These are phyloP conservation scores for Sclerotiophoma versabilis DNA, from an alignment of 2,329 filamentous ascomycete genomes.

Conservation along the genomic window DNA sequence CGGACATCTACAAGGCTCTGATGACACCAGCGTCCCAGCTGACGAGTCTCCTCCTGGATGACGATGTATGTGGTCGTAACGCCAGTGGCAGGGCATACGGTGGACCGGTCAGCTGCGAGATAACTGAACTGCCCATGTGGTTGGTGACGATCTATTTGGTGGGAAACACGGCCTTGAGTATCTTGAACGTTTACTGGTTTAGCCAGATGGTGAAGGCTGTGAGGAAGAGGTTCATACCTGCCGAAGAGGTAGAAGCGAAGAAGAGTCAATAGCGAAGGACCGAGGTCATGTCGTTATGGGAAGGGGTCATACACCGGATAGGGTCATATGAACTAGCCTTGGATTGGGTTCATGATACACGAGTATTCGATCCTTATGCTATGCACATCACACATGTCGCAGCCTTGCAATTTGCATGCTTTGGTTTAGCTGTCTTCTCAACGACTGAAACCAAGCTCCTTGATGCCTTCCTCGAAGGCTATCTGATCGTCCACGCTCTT, in stretches of 20 bases:
- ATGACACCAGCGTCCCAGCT: constrained; percentile 26
- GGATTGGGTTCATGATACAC: too few relatives aligned
- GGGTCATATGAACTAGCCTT: not conserved
- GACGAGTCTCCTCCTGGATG: constrained; percentile 29
- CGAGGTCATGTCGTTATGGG: not conserved
- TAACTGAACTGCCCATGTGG: constrained; percentile 67
- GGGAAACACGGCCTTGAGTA: constrained; percentile 75
- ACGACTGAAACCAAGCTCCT: constrained; percentile 33
- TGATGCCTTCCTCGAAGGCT: constrained; percentile 40
- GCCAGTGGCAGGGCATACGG: constrained; percentile 36
- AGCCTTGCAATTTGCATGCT: not conserved
- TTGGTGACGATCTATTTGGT: constrained; percentile 71
- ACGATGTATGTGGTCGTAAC: constrained; percentile 57
- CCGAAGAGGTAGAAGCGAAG: constrained; percentile 25
- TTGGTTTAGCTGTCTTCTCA: constrained; percentile 8
- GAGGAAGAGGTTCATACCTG: constrained; percentile 72
- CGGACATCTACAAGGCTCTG: constrained; percentile 66
- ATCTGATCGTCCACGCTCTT: constrained; percentile 45
- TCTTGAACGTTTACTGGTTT: constrained; percentile 84
- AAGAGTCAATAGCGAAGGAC: constrained; percentile 3
- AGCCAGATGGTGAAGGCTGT: constrained; percentile 85
- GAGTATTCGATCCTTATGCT: too few relatives aligned
- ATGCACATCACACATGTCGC: not conserved
- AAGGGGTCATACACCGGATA: too few relatives aligned
- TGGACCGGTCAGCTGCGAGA: constrained; percentile 27